These are phyloP conservation scores for Tricholoma terreum DNA, from an alignment of 768 basidiomycete genomes.

Conservation along the genomic window DNA sequence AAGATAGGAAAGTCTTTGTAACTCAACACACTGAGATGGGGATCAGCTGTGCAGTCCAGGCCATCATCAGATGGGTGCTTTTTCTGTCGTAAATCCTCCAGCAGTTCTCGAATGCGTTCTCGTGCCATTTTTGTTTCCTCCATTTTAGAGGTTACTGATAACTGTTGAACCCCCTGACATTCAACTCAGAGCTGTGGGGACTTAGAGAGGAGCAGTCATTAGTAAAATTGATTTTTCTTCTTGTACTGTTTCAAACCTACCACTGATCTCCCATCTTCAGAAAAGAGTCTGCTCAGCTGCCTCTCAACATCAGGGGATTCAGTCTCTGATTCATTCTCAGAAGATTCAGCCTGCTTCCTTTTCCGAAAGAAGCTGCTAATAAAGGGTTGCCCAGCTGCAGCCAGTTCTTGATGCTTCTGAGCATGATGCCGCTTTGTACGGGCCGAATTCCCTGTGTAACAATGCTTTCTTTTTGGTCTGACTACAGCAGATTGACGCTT, in stretches of 20 bases:
- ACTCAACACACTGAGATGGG: constrained; percentile 2
- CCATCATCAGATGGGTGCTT: background rate
- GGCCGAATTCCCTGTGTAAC: constrained; percentile 12
- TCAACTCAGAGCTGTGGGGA: background rate
- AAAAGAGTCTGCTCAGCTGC: too few species aligned
- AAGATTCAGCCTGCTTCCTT: constrained; percentile 5
- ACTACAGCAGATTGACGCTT: background rate
- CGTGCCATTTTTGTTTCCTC: background rate
- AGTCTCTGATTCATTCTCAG: too few species aligned
- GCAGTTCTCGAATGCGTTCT: background rate
- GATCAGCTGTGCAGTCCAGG: background rate
- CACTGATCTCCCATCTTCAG: too few species aligned
- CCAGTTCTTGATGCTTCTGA: constrained; percentile 2
- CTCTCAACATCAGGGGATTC: too few species aligned
- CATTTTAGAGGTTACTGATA: background rate
- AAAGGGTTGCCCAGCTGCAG: constrained; percentile 3
- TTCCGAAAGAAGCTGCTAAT: constrained; percentile 4
- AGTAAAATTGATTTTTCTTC: background rate
- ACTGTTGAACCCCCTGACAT: background rate
- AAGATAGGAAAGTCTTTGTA: constrained; percentile 7
- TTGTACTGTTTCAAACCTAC: too few species aligned
- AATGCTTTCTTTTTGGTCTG: background rate
- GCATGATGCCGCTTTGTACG: constrained; percentile 5
- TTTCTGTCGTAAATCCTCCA: background rate
- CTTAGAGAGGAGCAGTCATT: background rate